Evolutionary conservation across 352 stramenopile species (phyloP), one percentile per base, ranked within the genome.

Genomic region (Pythium grandisporangium): DNA sequence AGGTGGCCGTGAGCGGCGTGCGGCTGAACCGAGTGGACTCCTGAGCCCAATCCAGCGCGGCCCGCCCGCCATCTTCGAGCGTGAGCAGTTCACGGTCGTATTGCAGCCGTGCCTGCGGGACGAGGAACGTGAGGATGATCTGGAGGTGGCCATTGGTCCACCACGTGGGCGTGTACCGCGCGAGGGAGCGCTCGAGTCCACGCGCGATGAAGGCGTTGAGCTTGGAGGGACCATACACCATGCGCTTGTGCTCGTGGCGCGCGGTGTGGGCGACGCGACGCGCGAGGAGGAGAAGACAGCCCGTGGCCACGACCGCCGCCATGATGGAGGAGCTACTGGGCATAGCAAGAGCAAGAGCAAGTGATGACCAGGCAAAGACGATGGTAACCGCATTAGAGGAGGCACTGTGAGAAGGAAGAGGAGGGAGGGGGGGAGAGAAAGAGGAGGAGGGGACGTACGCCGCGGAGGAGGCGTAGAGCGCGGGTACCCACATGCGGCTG

Each of bases 131-230:
- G 47, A 91, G 55, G 33, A 84, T 48, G 36, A 74, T 67, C 42
- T 91, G 77, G 24, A 85, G 55, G 45, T 91, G 77, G 20, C 51
- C 58, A 42, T 86, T 88, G 36, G 76, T 75, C 68, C 72, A 85
- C 77, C 77, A 91, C 22, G 74, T 77, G 10, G 77, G 74, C 39
- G 53, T 61, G 58, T 83, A 88, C 3, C 48, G 43, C 30, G 75
- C 74, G 37, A 88, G 42, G 21, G 70, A 50, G 1, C 69, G 55
- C 27, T 74, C 58, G 22, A 87, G 41, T 2, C 57, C 46, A 70
- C 81, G 36, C 3, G 65, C 38, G 43, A 92, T 46, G 46, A 80
- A 87, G 37, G 62, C 45, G 45, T 89, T 89, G 35, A 92, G 56
- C 38, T 70, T 52, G 10, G 79, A 92, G 7, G 61, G 56, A 20